These are phyloP conservation scores for Cyclotella atomus DNA, from an alignment of 108 stramenopile genomes.

Conservation along the genomic window DNA sequence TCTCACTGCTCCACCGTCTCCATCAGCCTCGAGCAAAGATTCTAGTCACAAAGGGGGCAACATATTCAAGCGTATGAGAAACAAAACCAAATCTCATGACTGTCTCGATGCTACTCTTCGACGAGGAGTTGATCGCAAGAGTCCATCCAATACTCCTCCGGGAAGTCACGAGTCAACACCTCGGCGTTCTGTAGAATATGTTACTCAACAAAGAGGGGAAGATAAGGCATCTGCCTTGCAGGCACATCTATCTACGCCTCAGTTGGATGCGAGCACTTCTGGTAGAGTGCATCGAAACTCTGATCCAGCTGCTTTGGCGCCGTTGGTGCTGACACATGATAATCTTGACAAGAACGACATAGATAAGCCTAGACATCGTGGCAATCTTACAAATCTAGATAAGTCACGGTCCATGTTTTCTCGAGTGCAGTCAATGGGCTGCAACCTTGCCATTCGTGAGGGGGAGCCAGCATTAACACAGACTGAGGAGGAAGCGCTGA, in stretches of 20 bases:
- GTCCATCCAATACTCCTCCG: constrained; percentile 36
- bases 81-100: constrained; percentile 34
- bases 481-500: constrained; percentile 26
- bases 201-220: constrained; percentile 4
- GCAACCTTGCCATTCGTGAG: constrained; percentile 33
- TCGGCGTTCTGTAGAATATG: background rate
- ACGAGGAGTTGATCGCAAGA: constrained; percentile 40
- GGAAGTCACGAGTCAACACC: constrained; percentile 19
- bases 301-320: background rate
- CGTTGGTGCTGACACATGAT: background rate
- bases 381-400: background rate
- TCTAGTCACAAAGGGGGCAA: constrained; percentile 17
- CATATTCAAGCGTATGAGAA: constrained; percentile 29
- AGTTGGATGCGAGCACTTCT: background rate
- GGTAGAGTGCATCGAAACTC: background rate
- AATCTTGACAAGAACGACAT: background rate
- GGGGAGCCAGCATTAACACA: constrained; percentile 24
- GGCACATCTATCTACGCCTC: constrained; percentile 12
- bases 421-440: constrained; percentile 36
- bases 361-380: constrained; percentile 6
- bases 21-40: constrained; percentile 7
- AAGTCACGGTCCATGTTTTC: constrained; percentile 3
- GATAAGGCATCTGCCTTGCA: constrained; percentile 2
- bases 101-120: constrained; percentile 38
- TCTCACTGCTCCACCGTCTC: constrained; percentile 7